phyloP scores from a whole-genome alignment of 2,329 filamentous ascomycete species.

The Aspergillus texensis region DNA sequence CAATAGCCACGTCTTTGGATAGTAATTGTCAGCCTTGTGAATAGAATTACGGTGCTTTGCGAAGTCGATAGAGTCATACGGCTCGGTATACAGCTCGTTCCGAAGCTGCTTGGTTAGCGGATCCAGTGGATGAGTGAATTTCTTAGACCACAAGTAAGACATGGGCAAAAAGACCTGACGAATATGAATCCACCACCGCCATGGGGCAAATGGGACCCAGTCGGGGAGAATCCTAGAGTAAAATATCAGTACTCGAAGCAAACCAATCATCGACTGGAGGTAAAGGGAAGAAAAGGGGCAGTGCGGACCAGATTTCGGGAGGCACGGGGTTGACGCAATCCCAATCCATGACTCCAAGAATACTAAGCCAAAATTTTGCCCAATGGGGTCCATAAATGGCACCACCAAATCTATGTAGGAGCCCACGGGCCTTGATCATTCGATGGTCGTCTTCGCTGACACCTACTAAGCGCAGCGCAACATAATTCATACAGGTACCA shows the following conservation, averaged over 20 bases:
- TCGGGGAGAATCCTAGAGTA: constrained; percentile 70
- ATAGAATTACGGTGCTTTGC: constrained; percentile 79
- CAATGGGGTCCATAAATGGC: constrained; percentile 85
- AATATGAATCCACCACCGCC: constrained; percentile 98
- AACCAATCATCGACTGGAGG: not conserved
- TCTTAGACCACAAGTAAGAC: constrained; percentile 84
- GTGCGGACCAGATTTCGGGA: constrained; percentile 77
- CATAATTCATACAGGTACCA: constrained; percentile 88
- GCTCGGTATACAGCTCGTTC: constrained; percentile 79
- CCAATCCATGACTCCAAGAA: constrained; percentile 83
- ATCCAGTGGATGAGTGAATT: constrained; percentile 76
- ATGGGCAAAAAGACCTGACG: constrained; percentile 95
- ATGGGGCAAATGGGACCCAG: constrained; percentile 86
- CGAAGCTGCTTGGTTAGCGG: constrained; percentile 72
- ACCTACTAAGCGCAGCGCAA: constrained; percentile 75
- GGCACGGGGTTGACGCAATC: constrained; percentile 93
- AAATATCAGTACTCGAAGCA: constrained; percentile 12
- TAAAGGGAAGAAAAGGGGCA: not conserved
- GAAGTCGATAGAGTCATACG: constrained; percentile 79
- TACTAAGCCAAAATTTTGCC: constrained; percentile 93
- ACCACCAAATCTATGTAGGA: constrained; percentile 82
- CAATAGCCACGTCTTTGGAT: constrained; percentile 85
- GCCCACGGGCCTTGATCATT: constrained; percentile 81
- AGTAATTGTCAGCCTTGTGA: constrained; percentile 78
- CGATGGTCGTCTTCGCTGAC: constrained; percentile 79